phyloP scores from a whole-genome alignment of 441 rosid species.

The Syzygium malaccense region DNA sequence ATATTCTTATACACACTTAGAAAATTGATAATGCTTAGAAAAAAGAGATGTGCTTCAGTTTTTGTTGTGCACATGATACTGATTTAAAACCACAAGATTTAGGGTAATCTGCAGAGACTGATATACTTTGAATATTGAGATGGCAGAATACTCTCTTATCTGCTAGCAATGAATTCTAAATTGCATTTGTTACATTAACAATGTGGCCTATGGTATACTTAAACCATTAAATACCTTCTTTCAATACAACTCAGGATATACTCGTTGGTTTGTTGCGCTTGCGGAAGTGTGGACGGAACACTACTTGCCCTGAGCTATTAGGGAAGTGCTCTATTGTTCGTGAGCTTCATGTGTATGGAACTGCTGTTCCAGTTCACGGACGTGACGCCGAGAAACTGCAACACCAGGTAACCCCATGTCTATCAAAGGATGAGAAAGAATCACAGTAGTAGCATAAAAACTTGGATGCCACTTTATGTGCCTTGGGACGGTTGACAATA shows the following conservation, averaged over 20 bases:
- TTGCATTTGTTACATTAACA: not conserved
- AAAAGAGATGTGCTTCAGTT: not conserved
- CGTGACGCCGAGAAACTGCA: conserved; percentile 92
- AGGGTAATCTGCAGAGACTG: not conserved
- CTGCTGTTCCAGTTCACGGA: conserved; percentile 99
- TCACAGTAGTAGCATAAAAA: not conserved
- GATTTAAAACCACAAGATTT: not conserved
- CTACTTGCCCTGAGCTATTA: conserved; percentile 82
- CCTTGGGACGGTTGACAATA: not conserved
- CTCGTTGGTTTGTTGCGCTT: conserved; percentile 93
- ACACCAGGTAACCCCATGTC: conserved; percentile 67
- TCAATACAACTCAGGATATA: conserved; percentile 55
- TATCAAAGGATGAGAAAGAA: not conserved
- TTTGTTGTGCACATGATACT: not conserved
- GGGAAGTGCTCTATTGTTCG: conserved; percentile 94
- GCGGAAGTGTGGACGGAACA: conserved; percentile 85
- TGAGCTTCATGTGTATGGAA: conserved; percentile 98
- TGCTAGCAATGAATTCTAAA: not conserved
- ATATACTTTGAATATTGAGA: not conserved
- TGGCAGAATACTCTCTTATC: not conserved
- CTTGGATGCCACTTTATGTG: not conserved
- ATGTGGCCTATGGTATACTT: not conserved
- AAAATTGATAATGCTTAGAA: not conserved
- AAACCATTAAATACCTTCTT: not conserved
- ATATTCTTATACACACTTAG: not conserved